phyloP scores from a whole-genome alignment of 2,329 filamentous ascomycete species.

The Penicillium sp. region DNA sequence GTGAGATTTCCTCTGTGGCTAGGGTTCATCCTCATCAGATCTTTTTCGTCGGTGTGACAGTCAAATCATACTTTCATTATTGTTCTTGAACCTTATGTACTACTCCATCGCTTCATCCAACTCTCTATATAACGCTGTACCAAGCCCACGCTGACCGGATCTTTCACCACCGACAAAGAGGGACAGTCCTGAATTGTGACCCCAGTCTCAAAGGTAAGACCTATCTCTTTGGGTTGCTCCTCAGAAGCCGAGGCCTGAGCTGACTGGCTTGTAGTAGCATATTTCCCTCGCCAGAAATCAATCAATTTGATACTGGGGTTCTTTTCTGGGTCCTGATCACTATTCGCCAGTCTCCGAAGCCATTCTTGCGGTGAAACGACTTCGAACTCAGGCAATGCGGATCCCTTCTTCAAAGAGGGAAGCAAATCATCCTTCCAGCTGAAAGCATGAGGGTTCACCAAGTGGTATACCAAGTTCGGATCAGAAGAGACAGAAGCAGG shows the following conservation, averaged over 20 bases:
- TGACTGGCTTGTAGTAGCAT: slow-evolving; percentile 26
- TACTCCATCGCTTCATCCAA: slow-evolving; percentile 22
- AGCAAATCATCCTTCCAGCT: slow-evolving; percentile 40
- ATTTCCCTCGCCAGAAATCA: slow-evolving; percentile 56
- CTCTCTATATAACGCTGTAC: slow-evolving; percentile 19
- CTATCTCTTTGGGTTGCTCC: neutral
- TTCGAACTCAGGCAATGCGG: slow-evolving; percentile 34
- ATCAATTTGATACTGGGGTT: slow-evolving; percentile 57
- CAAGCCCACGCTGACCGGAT: slow-evolving; percentile 18
- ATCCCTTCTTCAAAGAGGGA: slow-evolving; percentile 29
- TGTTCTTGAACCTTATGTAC: neutral
- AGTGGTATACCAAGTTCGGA: slow-evolving; percentile 48
- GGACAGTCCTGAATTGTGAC: slow-evolving; percentile 19
- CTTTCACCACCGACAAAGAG: slow-evolving; percentile 12
- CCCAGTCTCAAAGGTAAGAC: slow-evolving; percentile 17
- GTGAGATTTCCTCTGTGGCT: too few relatives aligned
- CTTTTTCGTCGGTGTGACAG: neutral
- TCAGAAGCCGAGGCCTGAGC: neutral
- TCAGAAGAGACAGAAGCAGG: slow-evolving; percentile 20
- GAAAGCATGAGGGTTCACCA: slow-evolving; percentile 52
- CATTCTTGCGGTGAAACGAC: slow-evolving; percentile 34
- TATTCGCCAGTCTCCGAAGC: slow-evolving; percentile 39
- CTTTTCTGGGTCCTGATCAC: slow-evolving; percentile 49
- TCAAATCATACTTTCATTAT: neutral
- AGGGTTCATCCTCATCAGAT: too few relatives aligned